phyloP scores from a whole-genome alignment of 1,139 yeast species.

The Kurtzmaniella quercitrusa region DNA sequence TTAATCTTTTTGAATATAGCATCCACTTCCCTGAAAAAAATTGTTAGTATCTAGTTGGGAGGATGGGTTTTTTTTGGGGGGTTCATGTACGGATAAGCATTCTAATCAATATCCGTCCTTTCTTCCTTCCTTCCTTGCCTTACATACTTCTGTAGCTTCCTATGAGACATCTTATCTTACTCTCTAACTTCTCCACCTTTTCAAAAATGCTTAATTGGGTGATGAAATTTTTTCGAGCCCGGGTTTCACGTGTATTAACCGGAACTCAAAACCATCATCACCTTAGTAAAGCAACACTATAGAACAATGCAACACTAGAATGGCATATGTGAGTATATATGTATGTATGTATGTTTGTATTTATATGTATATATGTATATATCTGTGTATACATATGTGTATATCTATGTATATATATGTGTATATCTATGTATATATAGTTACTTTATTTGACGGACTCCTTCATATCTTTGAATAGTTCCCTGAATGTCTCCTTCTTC shows the following conservation, averaged over 20 bases:
- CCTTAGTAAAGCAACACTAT: neutral
- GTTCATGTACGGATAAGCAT: too few relatives aligned
- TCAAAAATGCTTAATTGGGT: conserved; percentile 1
- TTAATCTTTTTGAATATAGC: conserved; percentile 90
- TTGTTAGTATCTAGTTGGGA: neutral
- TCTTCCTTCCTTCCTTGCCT: neutral
- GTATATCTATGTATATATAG: too few relatives aligned
- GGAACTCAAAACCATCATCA: neutral
- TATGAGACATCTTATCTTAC: conserved; percentile 27
- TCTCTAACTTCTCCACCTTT: conserved; percentile 2
- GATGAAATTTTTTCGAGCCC: conserved; percentile 15
- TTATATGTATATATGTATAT: too few relatives aligned
- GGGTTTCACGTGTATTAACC: conserved; percentile 7
- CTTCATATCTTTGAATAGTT: too few relatives aligned
- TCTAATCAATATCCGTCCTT: too few relatives aligned
- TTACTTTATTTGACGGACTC: too few relatives aligned
- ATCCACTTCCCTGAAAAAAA: conserved; percentile 72
- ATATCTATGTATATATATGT: too few relatives aligned
- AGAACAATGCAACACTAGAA: too few relatives aligned
- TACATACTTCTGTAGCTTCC: conserved; percentile 48
- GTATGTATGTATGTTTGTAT: neutral
- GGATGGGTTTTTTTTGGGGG: too few relatives aligned
- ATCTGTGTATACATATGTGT: too few relatives aligned
- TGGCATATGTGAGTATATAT: neutral
- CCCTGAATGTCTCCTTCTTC: too few relatives aligned